Conservation (phyloP, 164 flowering plant genomes). For the Taxillus chinensis region DNA sequence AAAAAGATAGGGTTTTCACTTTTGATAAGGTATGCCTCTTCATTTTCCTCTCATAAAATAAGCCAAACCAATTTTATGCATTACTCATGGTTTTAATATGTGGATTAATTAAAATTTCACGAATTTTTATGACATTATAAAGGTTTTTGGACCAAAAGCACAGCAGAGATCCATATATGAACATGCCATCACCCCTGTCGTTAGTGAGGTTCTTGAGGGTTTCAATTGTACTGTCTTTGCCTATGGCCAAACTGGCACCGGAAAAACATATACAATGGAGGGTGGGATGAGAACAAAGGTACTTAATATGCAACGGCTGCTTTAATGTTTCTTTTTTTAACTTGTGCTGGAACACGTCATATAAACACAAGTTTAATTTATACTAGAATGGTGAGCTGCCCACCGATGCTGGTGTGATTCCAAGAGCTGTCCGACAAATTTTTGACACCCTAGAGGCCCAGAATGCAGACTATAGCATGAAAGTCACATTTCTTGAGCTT, state of each 20-base stretch:
- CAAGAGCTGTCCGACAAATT: slow-evolving; percentile 60
- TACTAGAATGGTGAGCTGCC: slow-evolving; percentile 38
- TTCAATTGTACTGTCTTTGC: slow-evolving; percentile 87
- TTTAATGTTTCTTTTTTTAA: no score
- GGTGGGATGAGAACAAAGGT: slow-evolving; percentile 76
- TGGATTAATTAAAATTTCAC: no score
- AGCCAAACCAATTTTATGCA: no score
- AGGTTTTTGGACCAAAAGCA: slow-evolving; percentile 87
- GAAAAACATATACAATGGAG: slow-evolving; percentile 94
- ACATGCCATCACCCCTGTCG: slow-evolving; percentile 70
- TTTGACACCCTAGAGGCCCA: slow-evolving; percentile 55
- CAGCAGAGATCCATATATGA: slow-evolving; percentile 75
- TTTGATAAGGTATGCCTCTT: slow-evolving; percentile 58
- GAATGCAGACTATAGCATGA: slow-evolving; percentile 59
- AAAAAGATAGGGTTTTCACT: slow-evolving; percentile 55
- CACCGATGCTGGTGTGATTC: slow-evolving; percentile 63
- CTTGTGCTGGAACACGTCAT: no score
- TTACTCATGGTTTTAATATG: no score
- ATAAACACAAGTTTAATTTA: no score
- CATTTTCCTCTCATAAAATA: no score
- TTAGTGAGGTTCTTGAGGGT: slow-evolving; percentile 78
- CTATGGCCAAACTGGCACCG: slow-evolving; percentile 86
- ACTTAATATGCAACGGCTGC: background rate
- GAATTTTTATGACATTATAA: background rate
- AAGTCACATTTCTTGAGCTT: slow-evolving; percentile 60